phyloP scores from a whole-genome alignment of 2,329 filamentous ascomycete genomes.

The Cladosporium sp. region DNA sequence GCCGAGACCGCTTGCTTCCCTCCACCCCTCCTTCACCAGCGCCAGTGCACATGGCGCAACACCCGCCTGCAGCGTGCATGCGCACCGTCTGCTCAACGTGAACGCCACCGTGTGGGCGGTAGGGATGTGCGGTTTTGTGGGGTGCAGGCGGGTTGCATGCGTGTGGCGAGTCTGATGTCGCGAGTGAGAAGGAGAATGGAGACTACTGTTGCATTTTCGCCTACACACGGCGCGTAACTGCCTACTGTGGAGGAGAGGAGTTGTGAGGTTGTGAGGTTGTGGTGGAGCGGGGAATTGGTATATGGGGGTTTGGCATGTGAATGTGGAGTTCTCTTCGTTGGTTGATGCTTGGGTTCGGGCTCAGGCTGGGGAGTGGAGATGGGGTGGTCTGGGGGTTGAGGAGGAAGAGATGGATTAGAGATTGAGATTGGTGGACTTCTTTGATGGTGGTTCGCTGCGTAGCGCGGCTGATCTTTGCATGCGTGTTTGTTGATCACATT shows the following conservation, averaged over 20 bases:
- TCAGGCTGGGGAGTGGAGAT: no score
- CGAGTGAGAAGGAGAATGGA: no score
- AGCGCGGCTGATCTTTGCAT: not conserved
- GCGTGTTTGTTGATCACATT: not conserved
- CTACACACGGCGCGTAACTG: no score
- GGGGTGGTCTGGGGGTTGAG: no score
- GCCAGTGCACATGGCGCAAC: not conserved
- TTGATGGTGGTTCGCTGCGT: not conserved
- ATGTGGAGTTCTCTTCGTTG: no score
- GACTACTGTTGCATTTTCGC: no score
- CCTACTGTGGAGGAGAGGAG: no score
- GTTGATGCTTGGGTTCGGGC: no score
- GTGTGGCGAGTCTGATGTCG: no score
- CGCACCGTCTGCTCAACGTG: slow-evolving; percentile 10
- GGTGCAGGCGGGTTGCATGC: not conserved
- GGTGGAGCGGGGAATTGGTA: no score
- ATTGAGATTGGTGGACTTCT: not conserved
- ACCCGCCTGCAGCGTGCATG: slow-evolving; percentile 5
- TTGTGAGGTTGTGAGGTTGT: no score
- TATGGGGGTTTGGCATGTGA: no score
- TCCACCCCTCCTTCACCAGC: not conserved
- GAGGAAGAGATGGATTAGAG: not conserved
- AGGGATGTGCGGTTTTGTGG: not conserved
- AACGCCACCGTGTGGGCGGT: slow-evolving; percentile 1
- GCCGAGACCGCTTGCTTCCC: not conserved